Conservation (phyloP, 805 yeast species). For the Jamesozyma spencerorum region DNA sequence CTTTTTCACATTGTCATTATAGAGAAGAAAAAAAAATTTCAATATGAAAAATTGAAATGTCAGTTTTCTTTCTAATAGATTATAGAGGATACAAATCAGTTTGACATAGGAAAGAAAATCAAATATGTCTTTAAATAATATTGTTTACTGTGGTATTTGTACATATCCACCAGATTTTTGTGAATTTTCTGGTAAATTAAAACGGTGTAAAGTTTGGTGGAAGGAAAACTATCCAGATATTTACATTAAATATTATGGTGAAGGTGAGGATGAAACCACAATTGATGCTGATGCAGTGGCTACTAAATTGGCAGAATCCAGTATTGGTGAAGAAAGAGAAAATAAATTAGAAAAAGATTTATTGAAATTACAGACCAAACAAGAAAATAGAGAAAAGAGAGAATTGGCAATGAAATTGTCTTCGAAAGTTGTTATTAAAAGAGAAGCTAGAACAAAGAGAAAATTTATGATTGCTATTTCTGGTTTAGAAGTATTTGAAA, state of each 20-base stretch:
- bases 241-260: slow-evolving; percentile 48
- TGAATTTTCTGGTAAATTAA: slow-evolving; percentile 77
- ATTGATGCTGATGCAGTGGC: slow-evolving; percentile 18
- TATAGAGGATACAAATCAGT: too few species aligned
- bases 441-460: slow-evolving; percentile 83
- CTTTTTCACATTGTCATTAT: too few species aligned
- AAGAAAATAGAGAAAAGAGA: slow-evolving; percentile 75
- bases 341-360: slow-evolving; percentile 74
- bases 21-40: too few species aligned
- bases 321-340: slow-evolving; percentile 66
- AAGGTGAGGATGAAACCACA: slow-evolving; percentile 34
- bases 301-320: slow-evolving; percentile 38
- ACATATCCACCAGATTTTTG: slow-evolving; percentile 85
- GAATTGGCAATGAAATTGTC: slow-evolving; percentile 69
- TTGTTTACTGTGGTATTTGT: slow-evolving; percentile 70
- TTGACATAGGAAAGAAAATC: too few species aligned
- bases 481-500: slow-evolving; percentile 80
- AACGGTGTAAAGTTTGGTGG: slow-evolving; percentile 80
- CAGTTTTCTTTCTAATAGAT: too few species aligned
- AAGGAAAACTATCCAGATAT: slow-evolving; percentile 47
- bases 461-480: slow-evolving; percentile 79
- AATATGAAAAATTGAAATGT: too few species aligned
- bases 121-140: slow-evolving; percentile 29
- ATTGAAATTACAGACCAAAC: slow-evolving; percentile 76
- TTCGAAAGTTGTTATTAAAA: slow-evolving; percentile 73